phyloP scores from a whole-genome alignment of 2,329 filamentous ascomycete species.

The Exophiala sp. region DNA sequence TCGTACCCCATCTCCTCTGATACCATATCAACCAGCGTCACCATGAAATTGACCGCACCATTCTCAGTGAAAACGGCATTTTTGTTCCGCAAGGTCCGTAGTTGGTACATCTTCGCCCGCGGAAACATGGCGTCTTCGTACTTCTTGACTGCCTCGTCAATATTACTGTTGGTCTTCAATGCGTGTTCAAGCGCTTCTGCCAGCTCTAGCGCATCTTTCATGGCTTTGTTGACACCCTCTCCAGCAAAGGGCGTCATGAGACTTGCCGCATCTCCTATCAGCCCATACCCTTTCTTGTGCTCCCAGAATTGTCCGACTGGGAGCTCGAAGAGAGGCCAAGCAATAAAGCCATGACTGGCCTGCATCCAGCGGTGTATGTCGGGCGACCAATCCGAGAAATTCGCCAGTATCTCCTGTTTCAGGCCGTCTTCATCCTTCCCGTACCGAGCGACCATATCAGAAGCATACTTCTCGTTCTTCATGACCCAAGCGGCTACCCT shows the following conservation, averaged over 20 bases:
- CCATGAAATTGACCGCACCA: slow-evolving; percentile 18
- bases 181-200: slow-evolving; percentile 26
- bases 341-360: slow-evolving; percentile 19
- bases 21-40: slow-evolving; percentile 12
- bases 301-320: slow-evolving; percentile 28
- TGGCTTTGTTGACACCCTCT: slow-evolving; percentile 33
- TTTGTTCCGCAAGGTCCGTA: slow-evolving; percentile 28
- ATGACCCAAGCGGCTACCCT: slow-evolving; percentile 30
- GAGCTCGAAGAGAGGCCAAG: slow-evolving; percentile 28
- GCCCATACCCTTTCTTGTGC: slow-evolving; percentile 28
- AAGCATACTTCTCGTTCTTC: slow-evolving; percentile 26
- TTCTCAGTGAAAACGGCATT: slow-evolving; percentile 28
- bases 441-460: slow-evolving; percentile 10
- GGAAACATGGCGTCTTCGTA: slow-evolving; percentile 31
- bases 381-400: slow-evolving; percentile 26
- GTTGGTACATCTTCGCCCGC: slow-evolving; percentile 24
- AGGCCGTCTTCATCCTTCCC: slow-evolving; percentile 16
- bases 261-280: slow-evolving; percentile 34
- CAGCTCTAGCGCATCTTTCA: slow-evolving; percentile 30
- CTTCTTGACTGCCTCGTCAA: slow-evolving; percentile 26
- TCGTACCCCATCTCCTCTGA: slow-evolving; percentile 17
- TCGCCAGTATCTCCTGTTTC: slow-evolving; percentile 22
- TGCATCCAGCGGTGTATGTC: slow-evolving; percentile 26
- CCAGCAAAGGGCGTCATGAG: slow-evolving; percentile 32
- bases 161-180: slow-evolving; percentile 5